Evolutionary conservation across 805 yeast genomes (phyloP), one percentile per base, ranked within the genome.

Genomic region (Wickerhamomyces kurtzmanii): DNA sequence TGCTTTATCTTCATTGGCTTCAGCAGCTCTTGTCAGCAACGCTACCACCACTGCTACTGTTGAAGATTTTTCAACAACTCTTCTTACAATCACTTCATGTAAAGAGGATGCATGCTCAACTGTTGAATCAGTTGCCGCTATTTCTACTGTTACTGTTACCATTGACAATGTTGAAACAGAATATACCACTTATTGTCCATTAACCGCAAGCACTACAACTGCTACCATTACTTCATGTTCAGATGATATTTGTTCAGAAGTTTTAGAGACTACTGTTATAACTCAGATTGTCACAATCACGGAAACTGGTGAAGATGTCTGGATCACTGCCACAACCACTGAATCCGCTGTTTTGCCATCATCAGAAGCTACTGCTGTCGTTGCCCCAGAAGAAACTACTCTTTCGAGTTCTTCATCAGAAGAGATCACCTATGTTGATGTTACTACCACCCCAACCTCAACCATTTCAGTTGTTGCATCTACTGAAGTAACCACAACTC

Each of bases 371-470:
- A 18, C 32, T 12, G 20, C 27, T 15, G n/a, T n/a, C n/a, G n/a
- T n/a, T n/a, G 20, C 31, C 20, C 11, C 31, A 5, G 10, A 20
- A 15, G 32, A 19, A 14, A 17, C 24, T 10, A 17, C 16, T 20
- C 17, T 29, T 14, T 17, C 32, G 10, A 14, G 23, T 20, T n/a
- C 27, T n/a, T 24, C 37, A 16, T 26, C 39, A 6, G 62, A 56
- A 24, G 46, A 48, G 17, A 48, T 56, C 45, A 42, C 55, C 26
- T 64, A 59, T 45, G 68, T 65, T 29, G 72, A 68, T 39, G 53
- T 58, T 41, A 66, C 73, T 34, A 48, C 60, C 33, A 68, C 74
- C 26, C 74, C 74, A 41, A 53, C 62, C 30, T 62, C 54, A 27
- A 57, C 67, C 31, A 52, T 49, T n/a, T 59, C 72, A 20, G 57